phyloP scores from a whole-genome alignment of 208 protist species.

The Leishmania turanica region DNA sequence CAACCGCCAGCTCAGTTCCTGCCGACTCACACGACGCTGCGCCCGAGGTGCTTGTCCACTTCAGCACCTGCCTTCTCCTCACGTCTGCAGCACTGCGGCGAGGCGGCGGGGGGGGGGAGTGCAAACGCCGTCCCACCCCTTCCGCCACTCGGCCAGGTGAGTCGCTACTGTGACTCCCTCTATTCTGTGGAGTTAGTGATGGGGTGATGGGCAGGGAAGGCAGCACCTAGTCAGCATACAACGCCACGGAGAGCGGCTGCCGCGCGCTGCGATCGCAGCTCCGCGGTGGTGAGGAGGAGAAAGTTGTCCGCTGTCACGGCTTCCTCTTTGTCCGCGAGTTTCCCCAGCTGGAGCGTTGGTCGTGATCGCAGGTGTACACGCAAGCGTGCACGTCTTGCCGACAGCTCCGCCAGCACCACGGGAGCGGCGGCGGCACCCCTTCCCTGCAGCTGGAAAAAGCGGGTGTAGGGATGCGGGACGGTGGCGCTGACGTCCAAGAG shows the following conservation, averaged over 20 bases:
- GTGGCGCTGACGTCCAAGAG: slow-evolving; percentile 20
- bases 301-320: neutral
- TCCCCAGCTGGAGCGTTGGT: neutral
- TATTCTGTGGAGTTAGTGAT: neutral
- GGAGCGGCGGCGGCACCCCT: slow-evolving; percentile 32
- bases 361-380: neutral
- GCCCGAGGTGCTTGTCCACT: neutral
- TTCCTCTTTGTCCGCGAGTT: neutral
- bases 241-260: neutral
- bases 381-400: neutral
- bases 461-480: slow-evolving; percentile 42
- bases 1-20: slow-evolving; percentile 7
- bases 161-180: neutral
- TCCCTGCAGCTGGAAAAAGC: slow-evolving; percentile 46
- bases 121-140: neutral
- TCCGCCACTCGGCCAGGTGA: neutral
- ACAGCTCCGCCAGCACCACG: slow-evolving; percentile 12
- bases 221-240: slow-evolving; percentile 13
- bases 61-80: slow-evolving; percentile 1
- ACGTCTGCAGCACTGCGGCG: neutral
- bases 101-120: neutral
- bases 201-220: neutral
- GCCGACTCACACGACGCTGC: neutral
- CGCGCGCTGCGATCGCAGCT: neutral
- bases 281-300: neutral